Percentiles rank a stretch among this genome's conserved stretches.
Evolutionary conservation across 2,329 filamentous ascomycete species (phyloP).

Genomic region (Byssochlamys sp.): DNA sequence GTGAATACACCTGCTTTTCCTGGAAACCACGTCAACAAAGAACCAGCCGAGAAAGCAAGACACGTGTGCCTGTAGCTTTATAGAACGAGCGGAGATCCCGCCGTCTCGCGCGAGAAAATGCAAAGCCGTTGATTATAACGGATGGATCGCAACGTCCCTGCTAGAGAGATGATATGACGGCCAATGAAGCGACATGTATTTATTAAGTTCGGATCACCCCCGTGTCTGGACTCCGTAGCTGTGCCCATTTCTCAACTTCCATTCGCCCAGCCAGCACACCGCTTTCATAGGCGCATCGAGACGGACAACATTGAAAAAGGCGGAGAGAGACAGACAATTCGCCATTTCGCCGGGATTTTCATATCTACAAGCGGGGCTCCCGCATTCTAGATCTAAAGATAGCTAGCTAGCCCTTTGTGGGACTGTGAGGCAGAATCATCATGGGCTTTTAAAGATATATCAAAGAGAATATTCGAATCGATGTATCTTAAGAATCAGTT

Average conservation of each 20-base stretch:
- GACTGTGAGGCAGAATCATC: background rate
- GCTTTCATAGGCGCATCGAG: background rate
- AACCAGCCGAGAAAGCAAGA: background rate
- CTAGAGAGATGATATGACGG: background rate
- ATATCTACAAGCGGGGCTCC: background rate
- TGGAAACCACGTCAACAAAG: background rate
- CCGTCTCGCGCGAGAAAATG: background rate
- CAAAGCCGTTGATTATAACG: background rate
- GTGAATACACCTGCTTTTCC: background rate
- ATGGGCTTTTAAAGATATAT: background rate
- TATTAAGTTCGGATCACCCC: background rate
- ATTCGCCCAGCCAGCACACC: background rate
- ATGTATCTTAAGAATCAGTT: background rate
- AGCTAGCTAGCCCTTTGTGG: background rate
- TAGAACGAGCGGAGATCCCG: background rate
- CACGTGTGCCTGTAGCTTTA: background rate
- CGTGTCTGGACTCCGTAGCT: background rate
- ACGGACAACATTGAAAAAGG: background rate
- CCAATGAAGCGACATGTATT: background rate
- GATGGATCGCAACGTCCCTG: background rate
- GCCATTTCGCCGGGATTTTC: background rate
- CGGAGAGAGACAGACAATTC: background rate
- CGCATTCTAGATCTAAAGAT: background rate
- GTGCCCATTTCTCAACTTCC: background rate
- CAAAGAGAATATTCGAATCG: background rate